These are phyloP conservation scores for Dryas alaskensis DNA, from an alignment of 306 rosid genomes.

Conservation along the genomic window DNA sequence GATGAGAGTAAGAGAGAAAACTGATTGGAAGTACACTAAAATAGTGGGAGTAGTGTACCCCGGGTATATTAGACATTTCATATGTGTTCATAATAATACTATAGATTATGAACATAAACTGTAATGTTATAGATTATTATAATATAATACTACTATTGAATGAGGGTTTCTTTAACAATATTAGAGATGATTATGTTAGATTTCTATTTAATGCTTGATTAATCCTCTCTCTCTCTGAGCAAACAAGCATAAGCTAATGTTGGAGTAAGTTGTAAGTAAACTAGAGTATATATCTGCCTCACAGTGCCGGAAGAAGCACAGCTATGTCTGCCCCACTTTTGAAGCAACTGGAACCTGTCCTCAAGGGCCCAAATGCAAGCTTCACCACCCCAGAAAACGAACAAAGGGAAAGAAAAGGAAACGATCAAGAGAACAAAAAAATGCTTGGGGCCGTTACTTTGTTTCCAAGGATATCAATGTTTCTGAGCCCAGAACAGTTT, in stretches of 20 bases:
- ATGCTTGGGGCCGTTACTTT: slow-evolving; percentile 63
- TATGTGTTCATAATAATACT: too few species aligned
- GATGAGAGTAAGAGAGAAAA: neutral
- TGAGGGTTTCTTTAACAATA: too few species aligned
- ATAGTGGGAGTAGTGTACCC: too few species aligned
- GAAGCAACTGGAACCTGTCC: slow-evolving; percentile 80
- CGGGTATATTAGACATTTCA: too few species aligned
- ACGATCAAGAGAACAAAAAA: slow-evolving; percentile 48
- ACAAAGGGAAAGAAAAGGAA: slow-evolving; percentile 72
- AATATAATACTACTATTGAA: too few species aligned
- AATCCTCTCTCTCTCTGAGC: slow-evolving; percentile 7
- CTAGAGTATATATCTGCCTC: slow-evolving; percentile 32
- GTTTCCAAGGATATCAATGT: slow-evolving; percentile 36
- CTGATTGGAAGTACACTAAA: neutral
- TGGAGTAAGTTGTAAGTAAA: slow-evolving; percentile 32
- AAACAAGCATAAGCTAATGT: slow-evolving; percentile 30
- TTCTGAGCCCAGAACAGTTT: slow-evolving; percentile 35
- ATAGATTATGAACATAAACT: too few species aligned
- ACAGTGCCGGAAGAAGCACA: slow-evolving; percentile 96
- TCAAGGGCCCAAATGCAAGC: slow-evolving; percentile 72
- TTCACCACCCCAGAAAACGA: slow-evolving; percentile 75
- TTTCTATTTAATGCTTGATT: slow-evolving; percentile 14
- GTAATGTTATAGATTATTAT: too few species aligned
- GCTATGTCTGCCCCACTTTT: slow-evolving; percentile 74
- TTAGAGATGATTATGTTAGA: neutral